Conservation (phyloP, 2,329 filamentous ascomycete species). For the Pezizomycotina sp. region DNA sequence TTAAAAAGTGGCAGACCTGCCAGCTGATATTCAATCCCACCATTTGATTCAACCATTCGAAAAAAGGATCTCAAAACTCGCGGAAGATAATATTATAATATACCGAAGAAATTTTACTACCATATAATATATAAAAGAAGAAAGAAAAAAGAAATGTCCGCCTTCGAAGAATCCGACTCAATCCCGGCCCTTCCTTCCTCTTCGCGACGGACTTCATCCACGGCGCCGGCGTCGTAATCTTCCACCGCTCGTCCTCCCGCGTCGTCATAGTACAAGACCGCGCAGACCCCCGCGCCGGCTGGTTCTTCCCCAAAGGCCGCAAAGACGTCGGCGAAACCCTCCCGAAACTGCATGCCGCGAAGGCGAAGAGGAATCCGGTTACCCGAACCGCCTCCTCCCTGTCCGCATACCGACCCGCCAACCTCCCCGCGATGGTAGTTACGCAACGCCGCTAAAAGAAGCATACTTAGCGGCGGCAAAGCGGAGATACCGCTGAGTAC, state of each 20-base stretch:
- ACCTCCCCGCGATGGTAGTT: too few species aligned
- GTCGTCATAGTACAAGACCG: slow-evolving; percentile 13
- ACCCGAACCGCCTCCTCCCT: slow-evolving; percentile 14
- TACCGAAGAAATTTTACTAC: too few species aligned
- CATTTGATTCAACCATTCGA: too few species aligned
- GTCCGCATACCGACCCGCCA: slow-evolving; percentile 14
- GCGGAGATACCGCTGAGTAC: slow-evolving; percentile 5
- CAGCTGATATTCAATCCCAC: too few species aligned
- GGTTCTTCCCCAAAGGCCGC: slow-evolving; percentile 17
- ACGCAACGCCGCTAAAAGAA: too few species aligned
- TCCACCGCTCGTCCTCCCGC: slow-evolving; percentile 10
- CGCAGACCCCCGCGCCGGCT: slow-evolving; percentile 6
- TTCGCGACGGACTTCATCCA: slow-evolving; percentile 8
- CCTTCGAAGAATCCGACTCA: too few species aligned
- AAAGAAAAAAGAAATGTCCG: too few species aligned
- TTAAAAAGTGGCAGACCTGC: too few species aligned
- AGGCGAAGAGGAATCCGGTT: slow-evolving; percentile 18
- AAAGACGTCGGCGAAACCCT: slow-evolving; percentile 15
- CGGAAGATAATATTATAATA: too few species aligned
- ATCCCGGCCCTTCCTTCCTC: slow-evolving; percentile 15
- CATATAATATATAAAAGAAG: too few species aligned
- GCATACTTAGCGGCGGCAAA: too few species aligned
- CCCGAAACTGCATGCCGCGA: slow-evolving; percentile 11
- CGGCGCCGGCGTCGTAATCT: slow-evolving; percentile 15
- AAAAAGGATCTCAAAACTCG: too few species aligned